A percentile compares a stretch with the other conserved stretches of the same genome.
phyloP scores from a whole-genome alignment of 768 basidiomycete species.

The Mrakia blollopis region DNA sequence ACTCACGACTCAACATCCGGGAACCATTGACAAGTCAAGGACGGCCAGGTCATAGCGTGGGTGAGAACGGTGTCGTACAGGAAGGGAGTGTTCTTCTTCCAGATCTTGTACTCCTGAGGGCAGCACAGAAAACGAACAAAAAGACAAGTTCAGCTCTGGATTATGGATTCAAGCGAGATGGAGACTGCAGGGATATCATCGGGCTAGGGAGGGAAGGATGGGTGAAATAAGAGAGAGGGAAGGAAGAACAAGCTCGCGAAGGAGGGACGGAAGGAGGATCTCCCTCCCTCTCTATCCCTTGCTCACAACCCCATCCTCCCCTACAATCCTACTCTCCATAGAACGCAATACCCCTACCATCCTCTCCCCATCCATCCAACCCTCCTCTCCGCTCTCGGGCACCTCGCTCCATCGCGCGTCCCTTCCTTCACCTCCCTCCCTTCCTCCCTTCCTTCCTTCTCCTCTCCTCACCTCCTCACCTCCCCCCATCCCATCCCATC shows the following conservation, averaged over 20 bases:
- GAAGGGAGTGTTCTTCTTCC: conserved; percentile 73
- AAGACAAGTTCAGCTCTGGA: background rate
- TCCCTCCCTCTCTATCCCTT: too few species aligned
- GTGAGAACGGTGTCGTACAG: conserved; percentile 96
- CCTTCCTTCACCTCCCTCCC: background rate
- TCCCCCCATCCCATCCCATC: background rate
- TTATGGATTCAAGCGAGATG: background rate
- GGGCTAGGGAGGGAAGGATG: background rate
- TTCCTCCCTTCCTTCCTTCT: background rate
- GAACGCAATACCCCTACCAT: too few species aligned
- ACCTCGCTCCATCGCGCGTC: background rate
- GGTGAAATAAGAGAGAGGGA: background rate
- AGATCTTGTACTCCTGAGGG: conserved; percentile 47
- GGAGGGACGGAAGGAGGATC: background rate
- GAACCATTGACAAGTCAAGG: conserved; percentile 97
- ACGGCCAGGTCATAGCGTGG: conserved; percentile 97
- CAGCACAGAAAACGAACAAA: conserved; percentile 1
- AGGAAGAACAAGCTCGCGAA: background rate
- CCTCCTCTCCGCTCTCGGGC: background rate
- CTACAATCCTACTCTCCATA: too few species aligned
- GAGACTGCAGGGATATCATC: background rate
- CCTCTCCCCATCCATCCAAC: too few species aligned
- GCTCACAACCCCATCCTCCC: too few species aligned
- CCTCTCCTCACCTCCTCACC: background rate
- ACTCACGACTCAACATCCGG: conserved; percentile 90